Evolutionary conservation across 2,329 filamentous ascomycete species (phyloP), one percentile per base, ranked within the genome.

Genomic region (Botrytis galanthina): DNA sequence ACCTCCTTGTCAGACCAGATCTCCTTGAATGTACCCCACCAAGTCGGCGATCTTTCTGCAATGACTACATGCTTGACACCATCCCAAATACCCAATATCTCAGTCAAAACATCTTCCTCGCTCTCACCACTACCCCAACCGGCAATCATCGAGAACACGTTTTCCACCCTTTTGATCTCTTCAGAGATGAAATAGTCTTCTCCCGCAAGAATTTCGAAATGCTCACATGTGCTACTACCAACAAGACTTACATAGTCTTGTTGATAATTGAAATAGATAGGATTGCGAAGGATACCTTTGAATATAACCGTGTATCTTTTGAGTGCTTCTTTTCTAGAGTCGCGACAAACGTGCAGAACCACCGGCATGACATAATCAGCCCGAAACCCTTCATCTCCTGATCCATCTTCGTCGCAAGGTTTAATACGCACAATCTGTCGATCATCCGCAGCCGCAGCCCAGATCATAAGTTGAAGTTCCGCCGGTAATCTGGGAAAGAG

Each of bases 1-100:
- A 73, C 29, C 51, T 73, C 63, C 26, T 16, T 29, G 39, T 73
- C 54, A 12, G 71, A 73, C 71, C 71, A 73, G 2, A 73, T 73
- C 51, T 73, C 63, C 20, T 73, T 73, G 42, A 39, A 60, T 37
- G 61, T 61, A 18, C 71, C 63, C 71, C 51, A 73, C 71, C 71
- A 73, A 9, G 71, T 69, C 18, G 71, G 51, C 12, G 20, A 39
- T 20, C 35, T 57, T 42, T 73, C 71, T 22, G 59, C 37, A 18
- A 73, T 39, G 14, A 73, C 18, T 16, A 73, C 10, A 35, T 35
- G 22, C 29, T 61, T 73, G 32, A 69, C 10, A 1, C 71, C 63
- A 32, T 68, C 54, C 20, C 66, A 73, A 1, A 69, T 26, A 12
- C 4, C 29, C 8, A 67, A 22, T 8, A 48, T 35, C 9, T 26